Conservation (phyloP, 1,139 yeast species). For the Taiozyma sp. region DNA sequence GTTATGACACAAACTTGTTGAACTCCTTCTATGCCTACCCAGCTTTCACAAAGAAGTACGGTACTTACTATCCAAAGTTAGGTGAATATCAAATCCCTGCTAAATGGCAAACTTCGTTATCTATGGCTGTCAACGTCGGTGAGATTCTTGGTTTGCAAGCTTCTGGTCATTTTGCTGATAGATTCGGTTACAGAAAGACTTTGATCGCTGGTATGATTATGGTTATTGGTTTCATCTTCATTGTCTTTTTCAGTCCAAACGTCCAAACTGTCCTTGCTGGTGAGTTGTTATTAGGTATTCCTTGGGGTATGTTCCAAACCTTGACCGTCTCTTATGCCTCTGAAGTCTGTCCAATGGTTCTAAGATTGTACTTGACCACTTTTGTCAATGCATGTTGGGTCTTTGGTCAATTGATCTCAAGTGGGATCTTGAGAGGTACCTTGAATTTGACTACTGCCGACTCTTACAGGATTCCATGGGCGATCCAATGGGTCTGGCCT, state of each 20-base stretch:
- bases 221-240: conserved; percentile 19
- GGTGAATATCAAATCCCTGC: conserved; percentile 21
- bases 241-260: conserved; percentile 26
- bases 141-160: conserved; percentile 35
- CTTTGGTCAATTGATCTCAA: conserved; percentile 29
- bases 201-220: conserved; percentile 35
- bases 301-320: conserved; percentile 26
- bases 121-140: conserved; percentile 28
- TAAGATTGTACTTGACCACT: conserved; percentile 28
- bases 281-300: conserved; percentile 26
- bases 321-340: conserved; percentile 26
- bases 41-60: conserved; percentile 24
- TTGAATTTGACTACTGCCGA: conserved; percentile 19
- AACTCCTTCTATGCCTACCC: conserved; percentile 28
- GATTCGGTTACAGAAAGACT: conserved; percentile 51
- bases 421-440: conserved; percentile 18
- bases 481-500: conserved; percentile 63
- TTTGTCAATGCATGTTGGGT: conserved; percentile 26
- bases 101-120: conserved; percentile 31
- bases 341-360: conserved; percentile 30
- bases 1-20: conserved; percentile 36
- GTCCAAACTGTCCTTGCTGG: conserved; percentile 28
- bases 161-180: conserved; percentile 37
- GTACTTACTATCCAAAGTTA: conserved; percentile 12
- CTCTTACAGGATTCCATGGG: conserved; percentile 40